Percentiles rank a stretch among this genome's conserved stretches.
Conservation (phyloP, 768 basidiomycete species). For the Rubroboletus pulcherrimus region DNA sequence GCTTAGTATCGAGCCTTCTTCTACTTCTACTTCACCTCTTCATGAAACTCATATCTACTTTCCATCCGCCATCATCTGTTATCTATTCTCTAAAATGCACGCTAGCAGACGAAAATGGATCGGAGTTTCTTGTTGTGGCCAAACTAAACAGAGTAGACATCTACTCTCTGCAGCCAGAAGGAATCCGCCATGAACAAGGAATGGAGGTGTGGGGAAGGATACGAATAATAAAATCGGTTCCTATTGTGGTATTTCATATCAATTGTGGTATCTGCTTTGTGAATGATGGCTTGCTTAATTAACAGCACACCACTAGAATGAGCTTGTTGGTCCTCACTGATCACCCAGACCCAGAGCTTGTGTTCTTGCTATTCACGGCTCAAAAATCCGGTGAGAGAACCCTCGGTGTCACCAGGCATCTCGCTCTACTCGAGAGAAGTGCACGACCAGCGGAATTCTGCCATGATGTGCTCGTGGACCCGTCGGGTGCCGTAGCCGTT, state of each 20-base stretch:
- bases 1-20: not conserved
- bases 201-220: conserved; percentile 71
- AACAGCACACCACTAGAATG: conserved; percentile 34
- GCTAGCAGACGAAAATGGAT: conserved; percentile 44
- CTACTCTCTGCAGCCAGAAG: conserved; percentile 58
- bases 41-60: conserved; percentile 67
- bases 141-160: conserved; percentile 67
- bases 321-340: conserved; percentile 65
- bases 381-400: conserved; percentile 28
- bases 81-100: conserved; percentile 64
- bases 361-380: conserved; percentile 55
- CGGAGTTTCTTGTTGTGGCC: conserved; percentile 66
- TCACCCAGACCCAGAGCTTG: conserved; percentile 71
- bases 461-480: conserved; percentile 64
- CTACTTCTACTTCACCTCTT: not conserved
- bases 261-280: not conserved
- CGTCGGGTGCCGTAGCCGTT: conserved; percentile 55
- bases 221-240: conserved; percentile 51
- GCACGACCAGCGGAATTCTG: conserved; percentile 69
- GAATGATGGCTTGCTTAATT: conserved; percentile 5
- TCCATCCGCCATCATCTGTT: conserved; percentile 74
- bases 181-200: conserved; percentile 55
- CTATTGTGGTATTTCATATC: conserved; percentile 43
- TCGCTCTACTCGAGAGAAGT: conserved; percentile 54
- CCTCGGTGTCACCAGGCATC: conserved; percentile 40